Evolutionary conservation across 768 basidiomycete species (phyloP), one percentile per base, ranked within the genome.

Genomic region (Chiua virens): DNA sequence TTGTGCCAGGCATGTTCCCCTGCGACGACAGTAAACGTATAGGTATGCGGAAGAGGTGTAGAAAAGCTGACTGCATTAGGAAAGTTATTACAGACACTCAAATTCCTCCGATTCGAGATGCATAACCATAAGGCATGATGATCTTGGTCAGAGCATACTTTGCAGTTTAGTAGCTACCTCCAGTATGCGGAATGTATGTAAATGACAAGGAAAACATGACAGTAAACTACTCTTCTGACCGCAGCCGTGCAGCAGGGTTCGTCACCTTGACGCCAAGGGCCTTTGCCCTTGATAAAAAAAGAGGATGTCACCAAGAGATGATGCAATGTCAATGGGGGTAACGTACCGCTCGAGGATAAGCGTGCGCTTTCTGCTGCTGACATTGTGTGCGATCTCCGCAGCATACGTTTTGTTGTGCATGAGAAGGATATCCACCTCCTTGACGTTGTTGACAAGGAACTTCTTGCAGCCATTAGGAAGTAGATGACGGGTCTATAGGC

Each of bases 371-470:
- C 92, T 87, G 79, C 89, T 90, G 77, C 87, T 91, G 58, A 99
- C 94, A 61, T 84, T 86, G 81, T 97, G 95, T 46, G 97, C 97
- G 63, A 99, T 93, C 72, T 96, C 92, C 47, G 94, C 97, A 43
- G 94, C 87, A 69, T 88, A 98, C 65, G 77, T 87, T 79, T 92
- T 92, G 84, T 92, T 95, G 83, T 98, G 95, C 93, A 98, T 95
- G 46, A 98, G 80, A 56, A 98, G 86, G 62, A 98, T 83, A 64
- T 98, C 94, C 55, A 99, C 74, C 71, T 98, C 95, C 71, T 87
- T 83, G 47, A 89, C 81, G 74, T 98, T 98, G 81, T 81, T 87
- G 65, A 99, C 91, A 56, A 96, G 76, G 78, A 98, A 87, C 73
- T 95, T 93, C 79, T 97, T 96, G 71, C 90, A 82, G 56, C 97